Evolutionary conservation across 495 filamentous ascomycete species (phyloP), one percentile per base, ranked within the genome.

Genomic region (Evernia prunastri): DNA sequence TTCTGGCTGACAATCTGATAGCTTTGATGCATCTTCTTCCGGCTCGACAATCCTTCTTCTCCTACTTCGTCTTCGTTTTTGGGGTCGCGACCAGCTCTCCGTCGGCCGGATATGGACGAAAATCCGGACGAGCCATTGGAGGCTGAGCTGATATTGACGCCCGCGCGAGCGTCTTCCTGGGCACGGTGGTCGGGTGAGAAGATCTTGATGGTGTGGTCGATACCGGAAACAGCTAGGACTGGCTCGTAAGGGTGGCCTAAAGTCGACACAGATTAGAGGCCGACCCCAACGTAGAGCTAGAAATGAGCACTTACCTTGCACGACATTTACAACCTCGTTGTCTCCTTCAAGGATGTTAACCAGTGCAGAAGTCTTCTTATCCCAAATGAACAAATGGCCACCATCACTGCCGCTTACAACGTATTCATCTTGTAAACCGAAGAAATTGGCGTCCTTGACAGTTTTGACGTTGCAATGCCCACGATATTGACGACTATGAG

Each of bases 401-500:
- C 80, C 83, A 63, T 91, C 88, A 66, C 81, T 84, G 18, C 88
- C 88, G 59, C 82, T 86, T 17, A 90, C 86, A 5, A 91, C 86
- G 66, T 89, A 91, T 67, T 90, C 86, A 68, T 91, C 88, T 56
- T 89, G 74, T 58, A 88, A 72, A 0, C 88, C 88, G 60, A 84
- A 88, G 73, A 82, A 91, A 60, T 89, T 89, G 59, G 87, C 82
- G 72, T 91, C 88, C 67, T 91, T 91, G 59, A 90, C 86, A 0
- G 87, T 91, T 66, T 84, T 83, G 58, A 87, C 78, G 62, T 91
- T 91, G 75, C 87, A 89, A 70, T 89, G 88, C 27, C 87, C 87
- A 11, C 77, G 75, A 69, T 88, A 90, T 42, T 76, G 66, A 36
- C 80, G 78, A 1, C 81, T 87, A 63, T 87, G 83, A 5, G 83